Evolutionary conservation across 257 asterid species (phyloP), one percentile per base, ranked within the genome.

Genomic region (Jacaranda copaia): DNA sequence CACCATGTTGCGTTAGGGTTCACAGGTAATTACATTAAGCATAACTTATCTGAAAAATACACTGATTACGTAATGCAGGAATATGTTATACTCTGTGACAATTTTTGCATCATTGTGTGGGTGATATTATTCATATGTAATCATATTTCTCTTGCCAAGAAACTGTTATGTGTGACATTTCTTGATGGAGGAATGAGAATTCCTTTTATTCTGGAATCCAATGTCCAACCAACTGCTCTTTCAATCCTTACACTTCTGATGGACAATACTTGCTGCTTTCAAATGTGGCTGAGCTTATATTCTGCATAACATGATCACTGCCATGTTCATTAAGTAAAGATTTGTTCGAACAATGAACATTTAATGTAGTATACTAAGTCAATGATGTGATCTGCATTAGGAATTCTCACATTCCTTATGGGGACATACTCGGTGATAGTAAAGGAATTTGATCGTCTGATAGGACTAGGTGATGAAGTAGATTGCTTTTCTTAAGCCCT

Each of bases 401-500:
- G 8, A 6, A 1, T 39, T 56, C 5, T 4, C 48, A 42, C 8
- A 3, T 4, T 20, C 11, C 6, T 11, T 12, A 20, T 2, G 5
- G 19, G 1, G 8, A 0, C 12, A 8, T 38, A 32, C 16, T 5
- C 8, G 15, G 13, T 36, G 38, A 18, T 9, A 25, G 32, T 25
- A 73, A 46, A 20, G 83, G 79, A 5, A 79, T n/a, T n/a, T n/a
- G 83, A 20, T 79, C 73, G 76, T 79, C 83, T 6, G 32, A 25
- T 25, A 0, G 32, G 32, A 25, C 32, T 2, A 72, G n/a, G 13
- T 79, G 78, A 1, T 49, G 73, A 0, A 52, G 61, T 36, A 77
- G 8, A n/a, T 58, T 45, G 40, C 12, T 49, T 10, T 10, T 14
- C 11, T 43, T 72, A 36, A 63, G 49, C 6, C 19, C 61, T 3